Evolutionary conservation across 2,329 filamentous ascomycete species (phyloP), one percentile per base, ranked within the genome.

Genomic region (Pyrenophora seminiperda): DNA sequence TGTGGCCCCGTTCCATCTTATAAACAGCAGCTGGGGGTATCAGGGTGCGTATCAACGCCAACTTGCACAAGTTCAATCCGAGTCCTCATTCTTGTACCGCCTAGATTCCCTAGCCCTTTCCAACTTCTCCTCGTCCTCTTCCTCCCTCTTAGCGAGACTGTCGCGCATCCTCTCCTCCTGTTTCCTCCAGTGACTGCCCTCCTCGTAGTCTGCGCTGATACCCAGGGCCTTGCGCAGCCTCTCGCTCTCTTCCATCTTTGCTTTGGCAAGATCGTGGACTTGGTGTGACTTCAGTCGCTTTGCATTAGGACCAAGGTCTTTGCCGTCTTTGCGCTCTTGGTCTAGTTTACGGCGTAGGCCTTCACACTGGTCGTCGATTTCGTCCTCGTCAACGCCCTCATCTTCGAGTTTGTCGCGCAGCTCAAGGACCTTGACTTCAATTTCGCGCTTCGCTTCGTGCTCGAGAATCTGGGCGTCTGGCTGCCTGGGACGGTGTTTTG

Each of bases 241-340:
- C 76, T 97, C 92, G 73, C 88, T 96, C 81, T 99, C 94, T 72
- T 90, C 88, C 62, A 96, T 93, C 82, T 99, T 99, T 53, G 93
- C 94, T 66, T 94, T 89, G 14, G 94, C 94, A 72, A 96, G 81
- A 76, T 97, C 94, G 77, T 99, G 94, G 15, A 97, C 91, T 75
- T 97, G 91, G 75, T 97, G 91, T 59, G 86, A 81, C 76, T 97
- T 99, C 58, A 97, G 81, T 7, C 83, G 81, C 61, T 79, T 82
- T 45, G 74, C 73, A 45, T 73, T 67, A 51, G 76, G 68, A 18
- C 65, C 67, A 27, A 57, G 43, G 43, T 66, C 62, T 56, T 70
- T 73, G 27, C 61, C 71, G 44, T 66, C 72, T 58, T 67, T 72
- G 41, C 74, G 76, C 30, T 72, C 72, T 46, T 74, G 77, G 43